Evolutionary conservation across 169 alveolate genomes (phyloP).

Genomic region (Eimeria falciformis): DNA sequence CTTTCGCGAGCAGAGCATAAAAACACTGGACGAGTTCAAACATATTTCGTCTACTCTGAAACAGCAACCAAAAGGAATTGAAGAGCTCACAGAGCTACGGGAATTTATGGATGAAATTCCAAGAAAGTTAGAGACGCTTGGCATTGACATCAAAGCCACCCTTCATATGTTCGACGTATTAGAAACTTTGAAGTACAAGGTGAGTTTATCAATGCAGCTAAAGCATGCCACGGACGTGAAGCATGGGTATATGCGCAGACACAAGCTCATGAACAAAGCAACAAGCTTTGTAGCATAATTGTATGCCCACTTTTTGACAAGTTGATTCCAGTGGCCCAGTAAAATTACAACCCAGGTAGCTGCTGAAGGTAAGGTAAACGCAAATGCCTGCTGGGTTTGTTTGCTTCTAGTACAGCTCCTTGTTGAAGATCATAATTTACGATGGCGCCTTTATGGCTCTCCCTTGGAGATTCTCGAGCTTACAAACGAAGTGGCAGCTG

Average conservation of each 20-base stretch:
- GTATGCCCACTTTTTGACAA: too few species aligned
- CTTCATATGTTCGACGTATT: slow-evolving; percentile 88
- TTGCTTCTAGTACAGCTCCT: slow-evolving; percentile 79
- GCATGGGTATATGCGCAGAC: neutral
- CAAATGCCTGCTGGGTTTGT: slow-evolving; percentile 1
- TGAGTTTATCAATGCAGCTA: neutral
- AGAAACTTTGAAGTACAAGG: slow-evolving; percentile 84
- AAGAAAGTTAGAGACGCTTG: slow-evolving; percentile 86
- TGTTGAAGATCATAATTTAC: slow-evolving; percentile 88
- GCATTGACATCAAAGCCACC: slow-evolving; percentile 88
- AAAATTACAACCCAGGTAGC: neutral
- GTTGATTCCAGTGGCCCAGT: too few species aligned
- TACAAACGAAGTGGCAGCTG: slow-evolving; percentile 84
- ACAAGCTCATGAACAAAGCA: too few species aligned
- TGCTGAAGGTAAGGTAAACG: slow-evolving; percentile 27
- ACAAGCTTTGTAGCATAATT: too few species aligned
- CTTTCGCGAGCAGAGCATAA: slow-evolving; percentile 90
- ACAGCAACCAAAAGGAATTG: slow-evolving; percentile 91
- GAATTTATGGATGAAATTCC: slow-evolving; percentile 91
- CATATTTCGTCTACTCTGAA: slow-evolving; percentile 88
- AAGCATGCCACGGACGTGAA: neutral
- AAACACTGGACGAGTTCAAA: slow-evolving; percentile 87
- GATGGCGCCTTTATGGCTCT: slow-evolving; percentile 91
- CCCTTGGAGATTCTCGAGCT: slow-evolving; percentile 89
- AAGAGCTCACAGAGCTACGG: slow-evolving; percentile 90